Conservation (phyloP, 176 grass and related monocot genomes). For the Lolium perenne region DNA sequence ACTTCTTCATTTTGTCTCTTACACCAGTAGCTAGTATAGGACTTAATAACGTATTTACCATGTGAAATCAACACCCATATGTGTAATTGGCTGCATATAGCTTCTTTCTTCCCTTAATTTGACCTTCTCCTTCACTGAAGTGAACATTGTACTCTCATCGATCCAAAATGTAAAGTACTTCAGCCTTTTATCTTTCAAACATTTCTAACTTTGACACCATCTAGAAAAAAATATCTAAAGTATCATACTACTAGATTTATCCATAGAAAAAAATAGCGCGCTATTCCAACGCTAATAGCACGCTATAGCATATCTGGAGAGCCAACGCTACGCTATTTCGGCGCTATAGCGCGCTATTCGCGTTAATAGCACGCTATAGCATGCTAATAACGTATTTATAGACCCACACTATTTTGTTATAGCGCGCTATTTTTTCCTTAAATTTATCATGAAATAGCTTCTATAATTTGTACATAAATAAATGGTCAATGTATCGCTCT, state of each 20-base stretch:
- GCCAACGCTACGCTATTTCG: too few relatives aligned
- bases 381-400: too few relatives aligned
- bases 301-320: too few relatives aligned
- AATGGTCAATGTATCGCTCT: not conserved
- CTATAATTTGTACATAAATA: not conserved
- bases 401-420: too few relatives aligned
- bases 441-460: not conserved
- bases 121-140: not conserved
- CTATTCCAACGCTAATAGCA: too few relatives aligned
- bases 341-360: too few relatives aligned
- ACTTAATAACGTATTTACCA: constrained; percentile 4
- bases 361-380: too few relatives aligned
- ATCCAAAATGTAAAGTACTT: not conserved
- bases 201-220: not conserved
- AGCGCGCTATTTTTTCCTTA: too few relatives aligned
- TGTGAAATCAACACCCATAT: not conserved
- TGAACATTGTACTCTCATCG: not conserved
- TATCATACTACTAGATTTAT: not conserved
- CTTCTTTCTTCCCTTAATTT: not conserved
- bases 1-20: not conserved
- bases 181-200: not conserved
- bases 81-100: not conserved
- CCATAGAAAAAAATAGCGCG: too few relatives aligned
- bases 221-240: not conserved
- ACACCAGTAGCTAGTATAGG: constrained; percentile 21